Evolutionary conservation across 2,329 filamentous ascomycete genomes (phyloP).

Genomic region (Beauveria brongniartii): DNA sequence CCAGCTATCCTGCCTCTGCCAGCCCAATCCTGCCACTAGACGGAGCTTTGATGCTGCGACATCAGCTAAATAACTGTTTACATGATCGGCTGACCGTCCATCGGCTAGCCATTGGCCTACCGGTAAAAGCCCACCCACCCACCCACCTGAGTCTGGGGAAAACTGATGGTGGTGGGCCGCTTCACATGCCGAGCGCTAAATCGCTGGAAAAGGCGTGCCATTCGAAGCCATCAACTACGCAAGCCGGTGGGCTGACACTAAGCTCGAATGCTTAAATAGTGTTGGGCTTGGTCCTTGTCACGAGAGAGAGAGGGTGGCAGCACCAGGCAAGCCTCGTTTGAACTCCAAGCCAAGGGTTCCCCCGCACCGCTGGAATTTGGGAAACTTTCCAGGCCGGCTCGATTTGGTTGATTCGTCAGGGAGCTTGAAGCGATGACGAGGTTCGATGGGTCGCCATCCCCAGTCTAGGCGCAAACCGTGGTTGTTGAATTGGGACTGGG

Average conservation of each 20-base stretch:
- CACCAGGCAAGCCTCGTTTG: background rate
- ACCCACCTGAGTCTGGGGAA: background rate
- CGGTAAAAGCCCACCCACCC: background rate
- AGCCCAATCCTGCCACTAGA: background rate
- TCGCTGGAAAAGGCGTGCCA: background rate
- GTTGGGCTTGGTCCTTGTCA: background rate
- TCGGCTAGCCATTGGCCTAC: background rate
- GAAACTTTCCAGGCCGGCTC: background rate
- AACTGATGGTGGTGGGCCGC: background rate
- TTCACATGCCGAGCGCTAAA: background rate
- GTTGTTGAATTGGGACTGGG: background rate
- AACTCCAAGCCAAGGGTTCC: background rate
- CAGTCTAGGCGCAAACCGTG: background rate
- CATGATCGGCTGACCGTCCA: conserved; percentile 7
- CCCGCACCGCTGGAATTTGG: background rate
- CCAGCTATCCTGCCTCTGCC: background rate
- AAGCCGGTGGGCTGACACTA: background rate
- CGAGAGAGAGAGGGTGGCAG: background rate
- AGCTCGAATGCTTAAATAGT: background rate
- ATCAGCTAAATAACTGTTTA: background rate
- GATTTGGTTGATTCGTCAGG: background rate
- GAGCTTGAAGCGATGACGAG: background rate
- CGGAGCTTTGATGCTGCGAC: background rate
- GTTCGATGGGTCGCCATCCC: background rate
- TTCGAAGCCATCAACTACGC: background rate